These are phyloP conservation scores for Coniella lustricola DNA, from an alignment of 2,329 filamentous ascomycete genomes.

Conservation along the genomic window DNA sequence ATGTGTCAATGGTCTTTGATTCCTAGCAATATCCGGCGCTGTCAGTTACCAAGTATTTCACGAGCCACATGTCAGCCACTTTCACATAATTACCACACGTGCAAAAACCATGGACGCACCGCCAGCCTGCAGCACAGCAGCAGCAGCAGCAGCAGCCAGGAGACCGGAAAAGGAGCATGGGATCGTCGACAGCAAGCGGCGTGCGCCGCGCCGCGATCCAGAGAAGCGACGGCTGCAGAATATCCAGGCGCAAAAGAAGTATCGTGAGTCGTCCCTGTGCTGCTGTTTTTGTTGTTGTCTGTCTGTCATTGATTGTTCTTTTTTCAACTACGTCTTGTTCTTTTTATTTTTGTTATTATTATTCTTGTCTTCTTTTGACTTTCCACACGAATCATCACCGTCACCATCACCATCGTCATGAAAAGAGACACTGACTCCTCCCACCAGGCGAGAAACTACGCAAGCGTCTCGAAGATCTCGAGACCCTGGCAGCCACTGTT, in stretches of 20 bases:
- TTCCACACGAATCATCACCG: too few species aligned
- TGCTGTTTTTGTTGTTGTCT: too few species aligned
- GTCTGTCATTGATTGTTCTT: neutral
- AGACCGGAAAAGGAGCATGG: neutral
- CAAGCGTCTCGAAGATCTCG: slow-evolving; percentile 17
- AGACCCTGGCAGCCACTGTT: slow-evolving; percentile 15
- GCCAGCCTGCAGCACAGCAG: neutral
- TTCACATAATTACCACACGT: too few species aligned
- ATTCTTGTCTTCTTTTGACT: too few species aligned
- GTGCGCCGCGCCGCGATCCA: slow-evolving; percentile 16
- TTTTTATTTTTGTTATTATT: neutral
- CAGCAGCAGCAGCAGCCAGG: neutral
- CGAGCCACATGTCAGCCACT: too few species aligned
- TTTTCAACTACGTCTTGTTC: neutral
- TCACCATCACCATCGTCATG: too few species aligned
- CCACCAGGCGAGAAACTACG: slow-evolving; percentile 17
- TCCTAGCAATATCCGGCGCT: too few species aligned
- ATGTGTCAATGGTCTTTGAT: too few species aligned
- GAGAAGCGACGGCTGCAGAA: slow-evolving; percentile 22
- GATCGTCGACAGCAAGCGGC: slow-evolving; percentile 5
- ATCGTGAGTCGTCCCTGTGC: slow-evolving; percentile 20
- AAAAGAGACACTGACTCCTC: neutral
- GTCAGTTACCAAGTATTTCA: too few species aligned
- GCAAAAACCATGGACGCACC: too few species aligned
- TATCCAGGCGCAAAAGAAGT: slow-evolving; percentile 20